Conservation (phyloP, 805 yeast genomes). For the Cyberlindnera veronae region DNA sequence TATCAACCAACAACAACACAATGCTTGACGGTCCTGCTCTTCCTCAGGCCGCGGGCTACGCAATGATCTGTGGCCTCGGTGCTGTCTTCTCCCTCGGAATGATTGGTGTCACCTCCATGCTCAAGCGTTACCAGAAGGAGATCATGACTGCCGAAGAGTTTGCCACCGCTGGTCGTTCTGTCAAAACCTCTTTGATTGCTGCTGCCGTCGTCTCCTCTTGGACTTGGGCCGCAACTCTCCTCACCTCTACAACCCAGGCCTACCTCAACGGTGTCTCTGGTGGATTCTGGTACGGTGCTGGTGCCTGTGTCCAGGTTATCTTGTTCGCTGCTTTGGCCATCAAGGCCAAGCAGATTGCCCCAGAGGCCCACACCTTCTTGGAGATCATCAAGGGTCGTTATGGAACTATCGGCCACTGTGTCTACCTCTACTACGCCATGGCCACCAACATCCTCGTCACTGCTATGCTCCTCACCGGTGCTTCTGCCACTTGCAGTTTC, state of each 20-base stretch:
- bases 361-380: constrained; percentile 86
- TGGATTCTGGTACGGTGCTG: constrained; percentile 82
- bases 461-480: constrained; percentile 89
- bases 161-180: constrained; percentile 88
- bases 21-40: constrained; percentile 21
- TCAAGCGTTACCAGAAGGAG: constrained; percentile 79
- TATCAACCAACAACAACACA: not conserved
- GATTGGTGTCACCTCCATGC: constrained; percentile 68
- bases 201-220: constrained; percentile 92
- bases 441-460: constrained; percentile 89
- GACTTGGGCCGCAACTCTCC: constrained; percentile 88
- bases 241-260: constrained; percentile 74
- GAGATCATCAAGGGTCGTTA: constrained; percentile 81
- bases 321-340: constrained; percentile 85
- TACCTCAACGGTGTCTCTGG: constrained; percentile 65
- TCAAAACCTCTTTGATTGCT: constrained; percentile 78
- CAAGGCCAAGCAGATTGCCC: constrained; percentile 84
- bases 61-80: constrained; percentile 86
- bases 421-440: constrained; percentile 73
- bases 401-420: constrained; percentile 69
- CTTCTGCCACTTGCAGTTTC: constrained; percentile 76
- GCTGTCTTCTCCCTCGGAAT: constrained; percentile 72
- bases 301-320: constrained; percentile 86
- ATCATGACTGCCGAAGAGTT: constrained; percentile 91
- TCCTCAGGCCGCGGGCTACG: constrained; percentile 83